Conservation (phyloP, 371 early-diverging fungal genomes). For the Actinomortierella wolfii region DNA sequence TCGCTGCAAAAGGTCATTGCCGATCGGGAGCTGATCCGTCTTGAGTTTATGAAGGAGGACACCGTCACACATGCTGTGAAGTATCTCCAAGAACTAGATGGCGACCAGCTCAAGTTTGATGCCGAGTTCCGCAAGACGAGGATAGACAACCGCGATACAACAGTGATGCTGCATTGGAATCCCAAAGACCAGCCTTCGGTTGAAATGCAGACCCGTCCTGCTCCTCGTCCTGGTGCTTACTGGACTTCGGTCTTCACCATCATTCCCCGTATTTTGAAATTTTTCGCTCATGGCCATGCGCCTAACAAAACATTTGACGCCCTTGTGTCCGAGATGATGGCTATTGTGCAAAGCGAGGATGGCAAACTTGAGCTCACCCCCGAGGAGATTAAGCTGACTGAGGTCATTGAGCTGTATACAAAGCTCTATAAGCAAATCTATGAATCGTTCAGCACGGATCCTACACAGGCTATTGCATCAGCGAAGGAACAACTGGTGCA, state of each 20-base stretch:
- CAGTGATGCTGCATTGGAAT: constrained; percentile 62
- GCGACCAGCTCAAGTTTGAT: constrained; percentile 54
- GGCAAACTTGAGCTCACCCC: constrained; percentile 14
- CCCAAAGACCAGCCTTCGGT: constrained; percentile 44
- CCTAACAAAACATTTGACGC: no score
- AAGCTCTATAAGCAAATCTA: constrained; percentile 28
- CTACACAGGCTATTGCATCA: constrained; percentile 22
- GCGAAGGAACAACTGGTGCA: constrained; percentile 21
- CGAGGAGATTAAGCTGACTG: constrained; percentile 32
- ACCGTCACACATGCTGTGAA: constrained; percentile 58
- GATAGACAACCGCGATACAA: constrained; percentile 68
- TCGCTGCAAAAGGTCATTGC: constrained; percentile 76
- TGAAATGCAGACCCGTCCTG: constrained; percentile 50
- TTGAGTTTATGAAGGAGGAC: constrained; percentile 58
- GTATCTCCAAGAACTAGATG: constrained; percentile 64
- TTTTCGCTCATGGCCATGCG: constrained; percentile 22
- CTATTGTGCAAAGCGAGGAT: no score
- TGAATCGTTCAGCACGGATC: constrained; percentile 25
- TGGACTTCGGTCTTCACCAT: constrained; percentile 42
- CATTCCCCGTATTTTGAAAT: constrained; percentile 29
- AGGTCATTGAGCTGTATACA: constrained; percentile 15
- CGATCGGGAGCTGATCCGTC: constrained; percentile 59
- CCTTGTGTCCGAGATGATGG: no score
- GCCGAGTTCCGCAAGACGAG: constrained; percentile 46
- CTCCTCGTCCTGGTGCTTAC: constrained; percentile 37